Evolutionary conservation across 148 eudicot species (phyloP).

Genomic region (Euryodendron excelsum): DNA sequence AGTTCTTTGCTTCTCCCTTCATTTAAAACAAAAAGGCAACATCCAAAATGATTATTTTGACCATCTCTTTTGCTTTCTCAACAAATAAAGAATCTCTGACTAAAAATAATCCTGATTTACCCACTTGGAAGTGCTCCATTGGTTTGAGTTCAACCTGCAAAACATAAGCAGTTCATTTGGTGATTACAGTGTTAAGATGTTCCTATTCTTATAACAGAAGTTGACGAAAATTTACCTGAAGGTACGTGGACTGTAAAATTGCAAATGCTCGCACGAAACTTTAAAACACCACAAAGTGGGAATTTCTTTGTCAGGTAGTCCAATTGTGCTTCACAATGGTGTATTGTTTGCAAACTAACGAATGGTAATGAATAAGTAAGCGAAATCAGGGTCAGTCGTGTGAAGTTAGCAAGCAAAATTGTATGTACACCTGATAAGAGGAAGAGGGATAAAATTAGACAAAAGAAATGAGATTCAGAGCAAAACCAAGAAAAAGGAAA

Average conservation of each 20-base stretch:
- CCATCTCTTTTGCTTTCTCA: conserved; percentile 16
- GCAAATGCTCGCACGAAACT: not conserved
- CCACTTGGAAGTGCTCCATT: conserved; percentile 16
- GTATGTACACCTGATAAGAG: conserved; percentile 51
- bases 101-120: conserved; percentile 16
- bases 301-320: conserved; percentile 5
- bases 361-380: not conserved
- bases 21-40: conserved; percentile 25
- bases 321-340: not conserved
- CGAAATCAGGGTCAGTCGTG: conserved; percentile 1
- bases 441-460: conserved; percentile 23
- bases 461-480: conserved; percentile 10
- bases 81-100: conserved; percentile 34
- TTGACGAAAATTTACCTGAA: not conserved
- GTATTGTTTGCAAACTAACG: conserved; percentile 5
- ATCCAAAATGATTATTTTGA: conserved; percentile 33
- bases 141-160: conserved; percentile 27
- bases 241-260: not conserved
- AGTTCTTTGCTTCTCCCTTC: conserved; percentile 26
- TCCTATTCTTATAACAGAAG: not conserved
- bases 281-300: not conserved
- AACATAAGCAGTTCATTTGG: not conserved
- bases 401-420: conserved; percentile 38
- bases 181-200: not conserved
- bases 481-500: conserved; percentile 9